A percentile compares a stretch with the other conserved stretches of the same genome.
These are phyloP conservation scores for Ottelia alismoides DNA, from an alignment of 106 monocot species.

Conservation along the genomic window DNA sequence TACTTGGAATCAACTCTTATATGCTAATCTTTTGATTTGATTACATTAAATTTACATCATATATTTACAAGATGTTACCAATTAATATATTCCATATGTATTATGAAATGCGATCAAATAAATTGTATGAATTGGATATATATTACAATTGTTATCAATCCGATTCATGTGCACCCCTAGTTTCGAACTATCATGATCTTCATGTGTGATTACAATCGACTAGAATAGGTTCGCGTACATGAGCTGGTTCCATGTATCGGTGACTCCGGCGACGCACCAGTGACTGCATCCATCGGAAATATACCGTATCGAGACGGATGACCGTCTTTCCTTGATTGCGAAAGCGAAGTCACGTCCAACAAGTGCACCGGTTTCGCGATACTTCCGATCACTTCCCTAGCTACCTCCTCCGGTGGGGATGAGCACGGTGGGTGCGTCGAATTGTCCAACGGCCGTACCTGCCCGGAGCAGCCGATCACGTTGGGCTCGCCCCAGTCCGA, in stretches of 20 bases:
- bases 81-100: no score
- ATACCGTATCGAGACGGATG: conserved; percentile 4
- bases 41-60: no score
- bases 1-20: no score
- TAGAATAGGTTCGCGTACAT: no score
- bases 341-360: conserved; percentile 5
- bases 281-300: conserved; percentile 8
- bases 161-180: no score
- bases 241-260: conserved; percentile 12
- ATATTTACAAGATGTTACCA: no score
- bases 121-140: no score
- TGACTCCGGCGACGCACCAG: conserved; percentile 14
- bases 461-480: background rate
- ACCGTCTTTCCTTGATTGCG: conserved; percentile 6
- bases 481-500: conserved; percentile 3
- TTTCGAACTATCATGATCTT: no score
- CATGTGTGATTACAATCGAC: no score
- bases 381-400: background rate
- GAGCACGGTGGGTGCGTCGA: background rate
- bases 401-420: background rate
- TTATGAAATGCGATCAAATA: no score
- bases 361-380: background rate
- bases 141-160: no score
- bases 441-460: background rate
- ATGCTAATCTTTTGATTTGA: no score